Base-by-base conservation (phyloP, 2,329 filamentous ascomycete species). In the Botryosphaeria dothidea region DNA sequence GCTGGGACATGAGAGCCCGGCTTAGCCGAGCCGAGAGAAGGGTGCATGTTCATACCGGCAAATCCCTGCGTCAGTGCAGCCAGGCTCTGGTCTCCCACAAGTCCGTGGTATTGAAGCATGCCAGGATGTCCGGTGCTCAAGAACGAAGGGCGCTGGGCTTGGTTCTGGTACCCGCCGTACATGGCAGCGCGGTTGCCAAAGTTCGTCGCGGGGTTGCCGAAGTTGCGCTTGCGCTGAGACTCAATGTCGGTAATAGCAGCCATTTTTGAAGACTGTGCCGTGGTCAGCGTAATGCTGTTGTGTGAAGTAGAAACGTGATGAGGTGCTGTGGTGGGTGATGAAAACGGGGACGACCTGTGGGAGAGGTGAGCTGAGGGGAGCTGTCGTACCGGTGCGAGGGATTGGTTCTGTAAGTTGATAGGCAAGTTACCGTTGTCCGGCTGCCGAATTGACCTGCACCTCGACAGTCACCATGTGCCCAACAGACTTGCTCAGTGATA, bases 1-100 rank as follows among this genome's bases (percentile, higher is more conserved):
- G 67, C 70, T 34, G 76, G 71, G 68, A 76, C 69, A 48, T 72
- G 70, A 43, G 75, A 74, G 31, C 68, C 70, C 27, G 75, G 70
- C 69, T 77, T 78, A 66, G 72, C 69, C 13, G 72, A 71, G 27
- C 69, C 71, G 19, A 72, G 71, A 15, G 72, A 61, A 1, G 63
- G 63, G 34, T 65, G 62, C 62, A 65, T 41, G 36, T 57, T 66
- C 64, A 66, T 66, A 41, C 64, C 64, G 29, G 57, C 60, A 31
- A 66, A 63, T 25, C 64, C 64, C 48, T 62, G 57, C 27, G 64
- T 63, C 48, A 66, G 60, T 38, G 64, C 64, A 57, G 64, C 49
- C 21, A 66, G 64, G 27, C 58, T 41, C 38, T 61, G 36, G 54
- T 66, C 64, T 48, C 57, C 64, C 27, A 64, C 52, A 31, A 64